Conservation (phyloP, 2,329 filamentous ascomycete genomes). For the Alternaria gansuensis region DNA sequence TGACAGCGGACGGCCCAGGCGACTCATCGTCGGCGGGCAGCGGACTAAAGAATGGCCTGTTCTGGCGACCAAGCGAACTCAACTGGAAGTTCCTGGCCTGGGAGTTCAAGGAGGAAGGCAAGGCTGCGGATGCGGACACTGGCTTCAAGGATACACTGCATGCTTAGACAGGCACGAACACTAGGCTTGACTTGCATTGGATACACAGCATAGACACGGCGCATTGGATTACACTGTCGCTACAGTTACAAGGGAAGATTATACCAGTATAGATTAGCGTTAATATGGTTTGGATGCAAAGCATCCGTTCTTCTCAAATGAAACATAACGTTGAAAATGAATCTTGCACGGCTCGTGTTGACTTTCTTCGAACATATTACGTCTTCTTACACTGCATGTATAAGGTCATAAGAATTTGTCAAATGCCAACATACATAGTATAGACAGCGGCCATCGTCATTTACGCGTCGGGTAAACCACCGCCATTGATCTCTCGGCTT, state of each 20-base stretch:
- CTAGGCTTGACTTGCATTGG: slow-evolving; percentile 28
- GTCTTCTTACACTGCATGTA: no score
- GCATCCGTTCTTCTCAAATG: background rate
- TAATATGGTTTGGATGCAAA: background rate
- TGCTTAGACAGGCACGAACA: slow-evolving; percentile 32
- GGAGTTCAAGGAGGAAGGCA: slow-evolving; percentile 66
- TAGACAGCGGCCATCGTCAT: no score
- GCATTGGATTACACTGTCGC: slow-evolving; percentile 31
- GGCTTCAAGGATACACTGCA: slow-evolving; percentile 42
- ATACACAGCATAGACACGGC: slow-evolving; percentile 36
- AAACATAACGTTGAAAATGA: background rate
- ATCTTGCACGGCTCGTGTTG: no score
- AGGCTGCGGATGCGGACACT: slow-evolving; percentile 16
- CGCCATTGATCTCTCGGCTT: no score
- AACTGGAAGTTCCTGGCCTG: slow-evolving; percentile 87
- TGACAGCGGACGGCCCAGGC: slow-evolving; percentile 72
- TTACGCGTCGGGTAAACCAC: no score
- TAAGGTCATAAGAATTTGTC: no score
- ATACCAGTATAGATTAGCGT: slow-evolving; percentile 1
- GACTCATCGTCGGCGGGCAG: slow-evolving; percentile 22
- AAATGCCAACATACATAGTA: no score
- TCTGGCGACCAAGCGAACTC: slow-evolving; percentile 74
- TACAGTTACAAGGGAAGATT: slow-evolving; percentile 10
- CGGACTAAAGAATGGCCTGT: slow-evolving; percentile 65
- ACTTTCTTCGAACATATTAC: no score